phyloP scores from a whole-genome alignment of 1,139 yeast species.

The Suhomyces wounanorum region DNA sequence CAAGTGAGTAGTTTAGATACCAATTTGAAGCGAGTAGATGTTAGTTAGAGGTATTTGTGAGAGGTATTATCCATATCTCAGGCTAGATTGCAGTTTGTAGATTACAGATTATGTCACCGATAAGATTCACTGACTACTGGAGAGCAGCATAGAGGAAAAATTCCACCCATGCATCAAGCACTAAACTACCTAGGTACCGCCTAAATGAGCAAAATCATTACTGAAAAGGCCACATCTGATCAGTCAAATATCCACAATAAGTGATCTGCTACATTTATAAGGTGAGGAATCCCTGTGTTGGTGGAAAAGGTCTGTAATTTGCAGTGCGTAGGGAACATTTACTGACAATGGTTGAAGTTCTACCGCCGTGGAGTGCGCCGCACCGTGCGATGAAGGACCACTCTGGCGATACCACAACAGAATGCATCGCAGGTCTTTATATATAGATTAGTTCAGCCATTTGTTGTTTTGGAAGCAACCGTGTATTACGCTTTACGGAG shows the following conservation, averaged over 20 bases:
- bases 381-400: neutral
- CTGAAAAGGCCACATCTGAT: too few relatives aligned
- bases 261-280: too few relatives aligned
- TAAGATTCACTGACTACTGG: neutral
- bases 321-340: neutral
- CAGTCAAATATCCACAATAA: too few relatives aligned
- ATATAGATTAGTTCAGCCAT: too few relatives aligned
- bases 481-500: too few relatives aligned
- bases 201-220: too few relatives aligned
- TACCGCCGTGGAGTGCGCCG: neutral
- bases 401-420: too few relatives aligned
- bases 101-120: constrained; percentile 1
- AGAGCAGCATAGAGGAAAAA: neutral
- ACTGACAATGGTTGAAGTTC: neutral
- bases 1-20: neutral
- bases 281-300: too few relatives aligned
- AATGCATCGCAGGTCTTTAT: too few relatives aligned
- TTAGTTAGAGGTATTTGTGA: neutral
- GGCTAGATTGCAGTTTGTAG: neutral
- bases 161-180: too few relatives aligned
- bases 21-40: neutral
- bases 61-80: neutral
- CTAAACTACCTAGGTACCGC: too few relatives aligned
- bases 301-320: neutral
- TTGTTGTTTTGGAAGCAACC: too few relatives aligned